Evolutionary conservation across 2,329 filamentous ascomycete genomes (phyloP), one percentile per base, ranked within the genome.

Genomic region (Arthrobotrys pseudoclavata): DNA sequence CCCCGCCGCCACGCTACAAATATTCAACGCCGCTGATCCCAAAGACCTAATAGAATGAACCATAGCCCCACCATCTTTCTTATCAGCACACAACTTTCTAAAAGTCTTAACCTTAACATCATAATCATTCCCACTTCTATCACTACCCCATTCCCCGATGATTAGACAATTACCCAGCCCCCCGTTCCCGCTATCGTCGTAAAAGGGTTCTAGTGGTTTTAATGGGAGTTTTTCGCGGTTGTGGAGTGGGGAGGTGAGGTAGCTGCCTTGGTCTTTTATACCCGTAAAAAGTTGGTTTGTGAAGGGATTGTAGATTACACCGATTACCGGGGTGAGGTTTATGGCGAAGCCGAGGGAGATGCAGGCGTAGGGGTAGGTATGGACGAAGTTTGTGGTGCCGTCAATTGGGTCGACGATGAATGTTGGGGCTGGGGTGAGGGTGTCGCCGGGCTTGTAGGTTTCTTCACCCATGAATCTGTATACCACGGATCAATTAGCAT

Each of bases 381-480:
- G 89, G n/a, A 90, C 87, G 79, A 91, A 90, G 83, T 90, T 90
- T 26, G 88, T 88, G 2, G 89, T 90, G 62, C 89, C 89, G 82
- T 91, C 89, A 62, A 90, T 90, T 4, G 89, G 89, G 81, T 91
- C 89, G 77, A 88, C 86, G 74, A 90, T 85, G 83, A 90, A 90
- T 2, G 89, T 90, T 2, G 89, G 88, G 0, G 83, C 84, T 24
- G 84, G 74, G 0, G 86, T 87, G 53, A 90, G 69, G n/a, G 82
- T 84, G 80, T 84, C 85, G 31, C 86, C 86, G 0, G 87, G 86
- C 57, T 87, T 84, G 83, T 90, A 90, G 1, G 88, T 90, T 81
- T 90, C 88, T 81, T 88, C 87, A 79, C 87, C 87, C 83, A 88
- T 86, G 82, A 88, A 88, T 45, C 84, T 85, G 70, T 61, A 53